A percentile compares a stretch with the other conserved stretches of the same genome.
Conservation (phyloP, 2,329 filamentous ascomycete species). For the Cytospora paraplurivora region DNA sequence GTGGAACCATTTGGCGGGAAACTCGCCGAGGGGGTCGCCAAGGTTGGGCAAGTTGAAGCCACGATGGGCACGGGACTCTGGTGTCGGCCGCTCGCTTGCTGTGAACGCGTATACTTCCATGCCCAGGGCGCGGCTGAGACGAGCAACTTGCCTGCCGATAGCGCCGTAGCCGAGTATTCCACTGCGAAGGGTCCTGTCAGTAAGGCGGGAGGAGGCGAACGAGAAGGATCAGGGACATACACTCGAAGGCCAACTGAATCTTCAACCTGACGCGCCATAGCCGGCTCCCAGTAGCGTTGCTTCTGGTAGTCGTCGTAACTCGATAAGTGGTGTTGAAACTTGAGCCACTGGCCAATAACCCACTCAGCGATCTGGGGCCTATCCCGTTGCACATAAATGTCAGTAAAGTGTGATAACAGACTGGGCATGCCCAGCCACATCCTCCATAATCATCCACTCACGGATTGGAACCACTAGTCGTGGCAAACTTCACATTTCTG, state of each 20-base stretch:
- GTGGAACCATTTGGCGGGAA: slow-evolving; percentile 46
- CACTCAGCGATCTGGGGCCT: slow-evolving; percentile 46
- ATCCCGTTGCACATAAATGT: background rate
- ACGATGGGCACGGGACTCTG: slow-evolving; percentile 56
- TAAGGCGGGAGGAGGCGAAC: no score
- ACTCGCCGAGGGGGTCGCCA: slow-evolving; percentile 45
- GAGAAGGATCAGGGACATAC: background rate
- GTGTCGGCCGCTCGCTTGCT: slow-evolving; percentile 58
- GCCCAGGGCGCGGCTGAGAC: slow-evolving; percentile 59
- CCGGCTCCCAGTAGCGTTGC: slow-evolving; percentile 35
- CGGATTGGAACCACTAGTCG: slow-evolving; percentile 42
- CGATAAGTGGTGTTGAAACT: slow-evolving; percentile 38
- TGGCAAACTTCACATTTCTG: slow-evolving; percentile 39
- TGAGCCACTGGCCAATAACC: slow-evolving; percentile 42
- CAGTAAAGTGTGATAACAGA: background rate
- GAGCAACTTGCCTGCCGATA: slow-evolving; percentile 46
- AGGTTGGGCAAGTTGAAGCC: slow-evolving; percentile 68
- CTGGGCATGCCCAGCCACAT: background rate
- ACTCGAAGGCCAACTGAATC: slow-evolving; percentile 25
- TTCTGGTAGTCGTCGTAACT: slow-evolving; percentile 37
- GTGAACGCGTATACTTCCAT: slow-evolving; percentile 71
- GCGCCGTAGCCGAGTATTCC: slow-evolving; percentile 47
- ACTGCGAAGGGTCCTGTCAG: slow-evolving; percentile 19
- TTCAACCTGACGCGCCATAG: slow-evolving; percentile 30
- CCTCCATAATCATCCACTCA: slow-evolving; percentile 32